phyloP scores from a whole-genome alignment of 179 eudicot species.

The Camellia oleifera region DNA sequence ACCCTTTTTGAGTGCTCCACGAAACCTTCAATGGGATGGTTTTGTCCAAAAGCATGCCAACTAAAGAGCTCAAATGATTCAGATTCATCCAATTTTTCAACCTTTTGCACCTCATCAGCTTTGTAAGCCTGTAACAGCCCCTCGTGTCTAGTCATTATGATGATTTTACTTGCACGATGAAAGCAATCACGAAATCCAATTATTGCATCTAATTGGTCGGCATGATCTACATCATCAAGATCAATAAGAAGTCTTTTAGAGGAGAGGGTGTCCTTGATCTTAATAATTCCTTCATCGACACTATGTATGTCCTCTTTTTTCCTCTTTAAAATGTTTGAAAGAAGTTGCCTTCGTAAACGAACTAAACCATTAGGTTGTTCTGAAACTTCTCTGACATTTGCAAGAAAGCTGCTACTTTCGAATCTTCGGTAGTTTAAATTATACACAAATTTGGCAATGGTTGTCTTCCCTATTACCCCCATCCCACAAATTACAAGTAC shows the following conservation, averaged over 20 bases:
- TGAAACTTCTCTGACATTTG: slow-evolving; percentile 17
- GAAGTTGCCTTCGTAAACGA: slow-evolving; percentile 1
- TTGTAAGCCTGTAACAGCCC: background rate
- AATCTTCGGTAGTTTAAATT: background rate
- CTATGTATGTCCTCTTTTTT: background rate
- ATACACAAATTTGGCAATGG: slow-evolving; percentile 4
- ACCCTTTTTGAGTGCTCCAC: background rate
- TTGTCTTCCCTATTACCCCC: background rate
- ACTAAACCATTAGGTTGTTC: slow-evolving; percentile 7
- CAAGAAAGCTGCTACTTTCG: slow-evolving; percentile 16
- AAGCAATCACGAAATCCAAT: background rate
- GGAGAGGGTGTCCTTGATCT: background rate
- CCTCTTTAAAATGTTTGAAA: slow-evolving; percentile 2
- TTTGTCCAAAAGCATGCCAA: slow-evolving; percentile 10
- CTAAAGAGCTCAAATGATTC: background rate
- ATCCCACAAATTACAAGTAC: slow-evolving; percentile 6
- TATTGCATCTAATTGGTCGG: background rate
- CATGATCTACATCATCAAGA: slow-evolving; percentile 18
- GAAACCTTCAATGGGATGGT: background rate
- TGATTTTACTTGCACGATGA: background rate
- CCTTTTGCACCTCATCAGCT: background rate
- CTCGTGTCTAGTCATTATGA: background rate
- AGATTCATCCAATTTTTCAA: background rate
- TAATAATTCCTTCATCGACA: slow-evolving; percentile 2
- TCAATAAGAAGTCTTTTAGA: slow-evolving; percentile 11